Base-by-base conservation (phyloP, 169 alveolate genomes). In the Plasmodium coatneyi region DNA sequence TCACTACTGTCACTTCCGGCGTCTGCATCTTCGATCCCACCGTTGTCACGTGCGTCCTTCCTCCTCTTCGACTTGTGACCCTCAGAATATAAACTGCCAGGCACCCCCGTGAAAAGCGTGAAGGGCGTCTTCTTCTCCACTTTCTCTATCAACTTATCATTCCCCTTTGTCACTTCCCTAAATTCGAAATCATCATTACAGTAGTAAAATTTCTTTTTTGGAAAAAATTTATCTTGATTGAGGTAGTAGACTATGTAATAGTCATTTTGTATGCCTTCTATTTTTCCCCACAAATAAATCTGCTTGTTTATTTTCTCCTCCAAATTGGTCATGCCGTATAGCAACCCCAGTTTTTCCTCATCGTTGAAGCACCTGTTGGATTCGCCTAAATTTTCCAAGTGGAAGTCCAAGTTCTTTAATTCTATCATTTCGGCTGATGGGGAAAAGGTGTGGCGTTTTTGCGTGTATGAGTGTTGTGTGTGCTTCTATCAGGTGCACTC, bases 361-460 rank as follows among this genome's bases (percentile, higher is more conserved):
- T 84, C 86, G 46, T 84, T 84, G 39, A 84, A 74, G 41, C 93
- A 84, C 60, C 93, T 84, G 84, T 84, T 84, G n/a, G 86, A 84
- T 34, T 84, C 93, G 28, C 56, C 19, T 49, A 84, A 52, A 72
- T 84, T 84, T 25, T 49, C 56, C 30, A 84, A 84, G 28, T 84
- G 93, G 34, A 84, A 84, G 25, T 84, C 84, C 25, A 84, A 52
- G 30, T 71, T 84, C 70, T 84, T 72, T 74, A 74, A 22, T n/a
- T 74, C 80, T 32, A 84, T 84, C 93, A 84, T 84, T 54, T 84
- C 84, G 16, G 46, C 34, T 32, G 36, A 54, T 22, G 25, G 14
- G 41, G 25, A 83, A 83, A 9, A 16, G 49, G 28, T 19, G 19
- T 6, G 5, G 30, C 32, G 22, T 46, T 46, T 41, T 41, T 46